A percentile compares a stretch with the other conserved stretches of the same genome.
Evolutionary conservation across 257 asterid species (phyloP).

Genomic region (Nicotiana knightiana): DNA sequence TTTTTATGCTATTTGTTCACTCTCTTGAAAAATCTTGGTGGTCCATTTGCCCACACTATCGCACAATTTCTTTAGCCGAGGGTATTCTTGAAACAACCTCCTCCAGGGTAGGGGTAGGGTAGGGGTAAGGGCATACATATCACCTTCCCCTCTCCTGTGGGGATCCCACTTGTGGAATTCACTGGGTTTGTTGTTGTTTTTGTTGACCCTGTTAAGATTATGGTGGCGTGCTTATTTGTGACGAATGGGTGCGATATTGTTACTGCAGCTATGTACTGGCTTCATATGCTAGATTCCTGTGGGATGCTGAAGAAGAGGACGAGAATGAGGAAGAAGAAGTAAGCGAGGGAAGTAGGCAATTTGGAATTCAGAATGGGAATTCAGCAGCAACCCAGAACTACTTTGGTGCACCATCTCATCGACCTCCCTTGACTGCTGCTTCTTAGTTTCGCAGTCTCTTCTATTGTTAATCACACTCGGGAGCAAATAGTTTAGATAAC

Average conservation of each 20-base stretch:
- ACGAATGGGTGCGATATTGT: not conserved
- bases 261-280: conserved; percentile 61
- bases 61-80: too few species aligned
- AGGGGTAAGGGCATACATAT: too few species aligned
- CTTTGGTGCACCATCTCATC: conserved; percentile 20
- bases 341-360: conserved; percentile 19
- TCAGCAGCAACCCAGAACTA: conserved; percentile 17
- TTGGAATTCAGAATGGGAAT: conserved; percentile 16
- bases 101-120: too few species aligned
- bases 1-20: not conserved
- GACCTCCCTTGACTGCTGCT: conserved; percentile 52
- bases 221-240: not conserved
- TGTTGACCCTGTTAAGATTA: not conserved
- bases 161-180: too few species aligned
- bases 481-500: not conserved
- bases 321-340: conserved; percentile 28
- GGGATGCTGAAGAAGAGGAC: conserved; percentile 69
- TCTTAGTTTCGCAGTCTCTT: conserved; percentile 6
- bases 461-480: not conserved
- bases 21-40: not conserved
- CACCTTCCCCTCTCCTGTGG: too few species aligned
- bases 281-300: conserved; percentile 81
- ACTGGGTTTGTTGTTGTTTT: too few species aligned
- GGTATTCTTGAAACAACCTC: too few species aligned
- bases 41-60: not conserved